A percentile compares a stretch with the other conserved stretches of the same genome.
Evolutionary conservation across 2,329 filamentous ascomycete species (phyloP).

Genomic region (Cordyceps cateniannulata): DNA sequence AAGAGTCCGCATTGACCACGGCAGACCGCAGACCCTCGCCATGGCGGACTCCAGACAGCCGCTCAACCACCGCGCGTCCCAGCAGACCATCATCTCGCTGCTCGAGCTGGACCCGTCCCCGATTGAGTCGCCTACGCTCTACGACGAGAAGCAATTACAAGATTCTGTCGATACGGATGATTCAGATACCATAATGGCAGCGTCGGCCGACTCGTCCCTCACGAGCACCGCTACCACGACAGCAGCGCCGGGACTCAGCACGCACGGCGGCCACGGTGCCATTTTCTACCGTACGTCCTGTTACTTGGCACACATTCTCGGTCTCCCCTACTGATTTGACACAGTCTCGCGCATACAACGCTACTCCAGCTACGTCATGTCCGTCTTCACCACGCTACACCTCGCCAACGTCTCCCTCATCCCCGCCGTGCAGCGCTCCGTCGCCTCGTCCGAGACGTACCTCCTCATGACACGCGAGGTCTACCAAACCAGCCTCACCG

Average conservation of each 20-base stretch:
- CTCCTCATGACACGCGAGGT: conserved; percentile 86
- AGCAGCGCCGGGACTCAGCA: conserved; percentile 53
- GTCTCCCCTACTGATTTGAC: neutral
- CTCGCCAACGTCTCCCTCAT: conserved; percentile 76
- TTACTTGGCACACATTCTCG: conserved; percentile 11
- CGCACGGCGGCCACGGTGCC: conserved; percentile 56
- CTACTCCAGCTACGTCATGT: conserved; percentile 83
- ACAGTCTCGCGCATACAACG: conserved; percentile 71
- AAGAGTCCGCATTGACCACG: neutral
- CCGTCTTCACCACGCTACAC: conserved; percentile 69
- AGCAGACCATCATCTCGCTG: conserved; percentile 57
- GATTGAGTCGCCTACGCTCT: conserved; percentile 52
- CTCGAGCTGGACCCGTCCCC: conserved; percentile 77
- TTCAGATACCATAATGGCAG: conserved; percentile 17
- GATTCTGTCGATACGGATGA: conserved; percentile 29
- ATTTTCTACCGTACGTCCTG: conserved; percentile 63
- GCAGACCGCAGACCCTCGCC: neutral
- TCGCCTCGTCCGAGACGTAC: conserved; percentile 72
- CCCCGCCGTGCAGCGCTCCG: conserved; percentile 65
- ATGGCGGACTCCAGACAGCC: conserved; percentile 15
- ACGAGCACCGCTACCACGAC: conserved; percentile 37
- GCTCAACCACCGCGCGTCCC: conserved; percentile 36
- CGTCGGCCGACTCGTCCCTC: conserved; percentile 17
- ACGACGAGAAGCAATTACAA: conserved; percentile 40
- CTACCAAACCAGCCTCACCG: conserved; percentile 77